Evolutionary conservation across 2,329 filamentous ascomycete species (phyloP).

Genomic region (Aspergillus proliferans): DNA sequence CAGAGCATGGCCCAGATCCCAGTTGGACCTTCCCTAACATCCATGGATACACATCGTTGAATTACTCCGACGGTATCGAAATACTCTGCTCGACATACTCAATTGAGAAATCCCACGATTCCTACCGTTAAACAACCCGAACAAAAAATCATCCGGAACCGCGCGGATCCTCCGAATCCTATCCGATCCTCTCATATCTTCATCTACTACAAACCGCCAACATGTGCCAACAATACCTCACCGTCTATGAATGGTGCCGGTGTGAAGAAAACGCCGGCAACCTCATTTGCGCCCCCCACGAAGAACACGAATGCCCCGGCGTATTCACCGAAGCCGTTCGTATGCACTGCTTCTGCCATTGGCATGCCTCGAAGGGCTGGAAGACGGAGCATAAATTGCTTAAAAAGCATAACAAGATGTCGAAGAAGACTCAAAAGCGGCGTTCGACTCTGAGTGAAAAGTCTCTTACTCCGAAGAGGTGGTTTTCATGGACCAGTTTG

Average conservation of each 20-base stretch:
- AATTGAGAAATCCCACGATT: neutral
- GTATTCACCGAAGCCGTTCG: slow-evolving; percentile 30
- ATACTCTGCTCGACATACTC: too few relatives aligned
- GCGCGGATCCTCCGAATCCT: neutral
- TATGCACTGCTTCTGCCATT: slow-evolving; percentile 35
- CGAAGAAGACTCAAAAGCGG: slow-evolving; percentile 6
- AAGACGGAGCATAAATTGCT: slow-evolving; percentile 26
- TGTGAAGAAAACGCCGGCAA: slow-evolving; percentile 32
- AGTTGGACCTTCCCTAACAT: too few relatives aligned
- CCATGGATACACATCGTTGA: too few relatives aligned
- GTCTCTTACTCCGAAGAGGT: slow-evolving; percentile 1
- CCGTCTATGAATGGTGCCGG: slow-evolving; percentile 33
- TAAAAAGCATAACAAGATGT: slow-evolving; percentile 16
- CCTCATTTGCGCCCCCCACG: slow-evolving; percentile 21
- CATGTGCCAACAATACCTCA: slow-evolving; percentile 35
- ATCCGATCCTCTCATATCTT: neutral
- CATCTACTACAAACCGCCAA: neutral
- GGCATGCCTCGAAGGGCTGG: slow-evolving; percentile 28
- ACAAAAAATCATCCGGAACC: neutral
- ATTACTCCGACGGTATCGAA: too few relatives aligned
- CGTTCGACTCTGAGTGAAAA: slow-evolving; percentile 5
- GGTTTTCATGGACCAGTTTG: slow-evolving; percentile 14
- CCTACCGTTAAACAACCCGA: neutral
- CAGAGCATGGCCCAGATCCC: too few relatives aligned
- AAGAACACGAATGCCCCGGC: slow-evolving; percentile 24